A percentile compares a stretch with the other conserved stretches of the same genome.
Conservation (phyloP, 805 yeast species). For the Wickerhamiella parazyma region DNA sequence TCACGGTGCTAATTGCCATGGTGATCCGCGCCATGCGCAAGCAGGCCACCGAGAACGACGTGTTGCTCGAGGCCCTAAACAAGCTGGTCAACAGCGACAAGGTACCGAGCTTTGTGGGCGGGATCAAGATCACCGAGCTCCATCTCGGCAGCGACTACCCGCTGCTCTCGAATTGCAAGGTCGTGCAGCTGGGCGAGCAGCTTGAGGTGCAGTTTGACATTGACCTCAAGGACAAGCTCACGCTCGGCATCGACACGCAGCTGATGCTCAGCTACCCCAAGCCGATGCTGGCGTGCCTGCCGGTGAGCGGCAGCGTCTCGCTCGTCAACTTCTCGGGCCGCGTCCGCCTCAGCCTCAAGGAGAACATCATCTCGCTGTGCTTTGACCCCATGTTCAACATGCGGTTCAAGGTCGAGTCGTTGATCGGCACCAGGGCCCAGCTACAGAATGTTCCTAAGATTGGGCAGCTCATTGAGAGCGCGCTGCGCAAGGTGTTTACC, state of each 20-base stretch:
- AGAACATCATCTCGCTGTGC: constrained; percentile 57
- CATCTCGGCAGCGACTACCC: constrained; percentile 94
- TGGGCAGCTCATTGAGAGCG: constrained; percentile 67
- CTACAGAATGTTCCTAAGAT: constrained; percentile 88
- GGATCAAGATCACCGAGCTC: constrained; percentile 67
- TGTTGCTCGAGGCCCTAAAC: constrained; percentile 58
- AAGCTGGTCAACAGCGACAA: constrained; percentile 29
- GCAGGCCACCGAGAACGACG: constrained; percentile 79
- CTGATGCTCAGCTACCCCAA: constrained; percentile 65
- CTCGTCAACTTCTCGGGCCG: constrained; percentile 86
- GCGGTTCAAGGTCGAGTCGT: constrained; percentile 76
- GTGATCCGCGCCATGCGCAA: constrained; percentile 71
- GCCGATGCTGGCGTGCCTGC: constrained; percentile 73
- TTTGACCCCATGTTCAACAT: constrained; percentile 83
- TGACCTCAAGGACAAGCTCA: constrained; percentile 68
- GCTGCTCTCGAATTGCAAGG: constrained; percentile 83
- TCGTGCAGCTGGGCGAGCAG: constrained; percentile 25
- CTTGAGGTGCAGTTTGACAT: constrained; percentile 79
- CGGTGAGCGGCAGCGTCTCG: constrained; percentile 72
- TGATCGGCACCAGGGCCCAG: constrained; percentile 86
- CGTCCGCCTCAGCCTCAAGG: constrained; percentile 48
- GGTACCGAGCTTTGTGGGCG: constrained; percentile 69
- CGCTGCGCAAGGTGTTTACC: constrained; percentile 74
- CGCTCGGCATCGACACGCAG: constrained; percentile 68
- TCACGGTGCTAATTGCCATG: constrained; percentile 86